Conservation (phyloP, 1,284 basidiomycete genomes). For the Exsudoporus floridanus region DNA sequence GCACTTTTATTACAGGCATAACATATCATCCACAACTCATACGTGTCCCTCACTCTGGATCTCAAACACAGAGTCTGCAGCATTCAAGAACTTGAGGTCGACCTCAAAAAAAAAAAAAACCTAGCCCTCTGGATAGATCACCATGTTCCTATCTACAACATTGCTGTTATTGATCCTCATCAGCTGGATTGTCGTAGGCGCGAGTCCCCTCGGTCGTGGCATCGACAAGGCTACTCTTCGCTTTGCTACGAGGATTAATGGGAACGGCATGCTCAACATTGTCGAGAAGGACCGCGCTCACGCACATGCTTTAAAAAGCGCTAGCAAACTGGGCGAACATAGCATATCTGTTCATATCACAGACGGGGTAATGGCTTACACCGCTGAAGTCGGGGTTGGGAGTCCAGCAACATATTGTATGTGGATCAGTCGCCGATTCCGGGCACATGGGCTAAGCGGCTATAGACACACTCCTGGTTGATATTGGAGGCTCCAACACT, state of each 20-base stretch:
- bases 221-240: not conserved
- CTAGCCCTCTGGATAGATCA: not conserved
- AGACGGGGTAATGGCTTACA: constrained; percentile 34
- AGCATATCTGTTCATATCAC: constrained; percentile 1
- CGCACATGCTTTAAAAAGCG: not conserved
- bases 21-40: not conserved
- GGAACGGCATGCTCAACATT: not conserved
- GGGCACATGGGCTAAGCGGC: not conserved
- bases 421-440: not conserved
- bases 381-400: constrained; percentile 44
- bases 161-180: constrained; percentile 16
- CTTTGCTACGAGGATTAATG: not conserved
- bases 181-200: constrained; percentile 13
- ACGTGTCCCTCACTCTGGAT: not conserved
- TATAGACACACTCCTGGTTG: no score
- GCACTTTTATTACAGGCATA: no score
- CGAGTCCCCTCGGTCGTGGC: constrained; percentile 2
- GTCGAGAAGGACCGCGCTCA: not conserved
- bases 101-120: no score
- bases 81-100: constrained; percentile 2
- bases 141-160: constrained; percentile 19
- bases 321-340: constrained; percentile 5
- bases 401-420: constrained; percentile 43
- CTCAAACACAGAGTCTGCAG: not conserved
- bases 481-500: no score